Conservation (phyloP, 495 filamentous ascomycete genomes). For the Symbiotaphrina buchneri region DNA sequence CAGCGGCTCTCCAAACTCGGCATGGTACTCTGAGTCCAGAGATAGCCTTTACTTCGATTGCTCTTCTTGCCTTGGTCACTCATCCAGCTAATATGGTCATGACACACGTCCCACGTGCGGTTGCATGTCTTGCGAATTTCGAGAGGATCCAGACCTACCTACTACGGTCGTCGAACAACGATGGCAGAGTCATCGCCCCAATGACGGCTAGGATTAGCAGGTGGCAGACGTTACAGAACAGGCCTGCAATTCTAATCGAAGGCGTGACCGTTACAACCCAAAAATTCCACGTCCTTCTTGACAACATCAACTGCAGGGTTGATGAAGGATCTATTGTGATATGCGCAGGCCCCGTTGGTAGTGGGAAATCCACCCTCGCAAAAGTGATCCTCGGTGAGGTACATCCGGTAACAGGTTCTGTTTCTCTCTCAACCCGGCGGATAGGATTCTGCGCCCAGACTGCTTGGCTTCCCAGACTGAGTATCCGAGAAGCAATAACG, state of each 20-base stretch:
- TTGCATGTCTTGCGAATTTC: conserved; percentile 11
- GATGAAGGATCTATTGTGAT: conserved; percentile 7
- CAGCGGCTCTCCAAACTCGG: conserved; percentile 6
- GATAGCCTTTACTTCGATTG: conserved; percentile 14
- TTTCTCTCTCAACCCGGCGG: not conserved
- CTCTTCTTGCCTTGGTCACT: conserved; percentile 15
- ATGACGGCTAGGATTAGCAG: too few relatives aligned
- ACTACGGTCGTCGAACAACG: too few relatives aligned
- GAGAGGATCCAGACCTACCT: conserved; percentile 13
- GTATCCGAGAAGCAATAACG: not conserved
- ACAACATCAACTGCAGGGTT: conserved; percentile 7
- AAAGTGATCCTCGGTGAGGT: not conserved
- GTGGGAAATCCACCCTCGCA: not conserved
- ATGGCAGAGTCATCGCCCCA: too few relatives aligned
- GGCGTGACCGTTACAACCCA: not conserved
- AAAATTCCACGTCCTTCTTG: conserved; percentile 5
- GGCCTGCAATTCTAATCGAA: not conserved
- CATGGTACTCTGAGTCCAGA: conserved; percentile 7
- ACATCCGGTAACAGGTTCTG: not conserved
- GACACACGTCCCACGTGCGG: conserved; percentile 8
- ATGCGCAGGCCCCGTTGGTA: not conserved
- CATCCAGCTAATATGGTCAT: conserved; percentile 11
- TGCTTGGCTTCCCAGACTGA: not conserved
- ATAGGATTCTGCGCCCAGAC: conserved; percentile 1
- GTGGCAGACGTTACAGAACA: not conserved